These are phyloP conservation scores for Amniculicola lignicola DNA, from an alignment of 495 filamentous ascomycete genomes.

Conservation along the genomic window DNA sequence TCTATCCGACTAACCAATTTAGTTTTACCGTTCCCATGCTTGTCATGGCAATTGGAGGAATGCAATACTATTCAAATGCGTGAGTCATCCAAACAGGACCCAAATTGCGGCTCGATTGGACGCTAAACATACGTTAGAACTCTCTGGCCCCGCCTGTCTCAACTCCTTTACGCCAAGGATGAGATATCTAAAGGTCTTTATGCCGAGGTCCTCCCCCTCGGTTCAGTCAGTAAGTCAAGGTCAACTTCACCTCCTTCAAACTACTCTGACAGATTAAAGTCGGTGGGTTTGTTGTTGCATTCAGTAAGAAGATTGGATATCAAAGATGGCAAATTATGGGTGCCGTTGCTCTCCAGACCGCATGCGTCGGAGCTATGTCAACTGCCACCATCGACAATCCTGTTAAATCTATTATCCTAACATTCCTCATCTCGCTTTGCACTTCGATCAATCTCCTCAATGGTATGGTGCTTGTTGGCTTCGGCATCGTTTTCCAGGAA, in stretches of 20 bases:
- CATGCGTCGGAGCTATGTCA: conserved; percentile 24
- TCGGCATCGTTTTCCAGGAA: conserved; percentile 31
- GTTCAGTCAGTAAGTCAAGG: conserved; percentile 24
- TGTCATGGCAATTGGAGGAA: conserved; percentile 29
- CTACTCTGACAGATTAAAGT: background rate
- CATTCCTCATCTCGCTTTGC: conserved; percentile 22
- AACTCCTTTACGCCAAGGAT: conserved; percentile 27
- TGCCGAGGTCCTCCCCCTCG: conserved; percentile 27
- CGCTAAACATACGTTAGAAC: too few relatives aligned
- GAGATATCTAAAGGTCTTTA: conserved; percentile 33
- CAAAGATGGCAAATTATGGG: conserved; percentile 22
- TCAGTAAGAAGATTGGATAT: conserved; percentile 20
- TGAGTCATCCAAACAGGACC: too few relatives aligned
- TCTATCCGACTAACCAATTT: background rate
- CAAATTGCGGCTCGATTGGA: too few relatives aligned
- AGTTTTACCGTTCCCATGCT: conserved; percentile 33
- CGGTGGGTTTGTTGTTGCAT: conserved; percentile 22
- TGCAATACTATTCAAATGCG: conserved; percentile 33
- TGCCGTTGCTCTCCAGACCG: conserved; percentile 24
- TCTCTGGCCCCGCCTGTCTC: conserved; percentile 27
- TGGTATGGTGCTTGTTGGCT: conserved; percentile 28
- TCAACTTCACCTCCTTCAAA: background rate
- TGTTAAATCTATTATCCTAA: conserved; percentile 24
- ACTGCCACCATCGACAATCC: conserved; percentile 26
- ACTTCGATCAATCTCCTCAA: conserved; percentile 28